A percentile compares a stretch with the other conserved stretches of the same genome.
Conservation (phyloP, 2,329 filamentous ascomycete genomes). For the Sporothrix globosa region DNA sequence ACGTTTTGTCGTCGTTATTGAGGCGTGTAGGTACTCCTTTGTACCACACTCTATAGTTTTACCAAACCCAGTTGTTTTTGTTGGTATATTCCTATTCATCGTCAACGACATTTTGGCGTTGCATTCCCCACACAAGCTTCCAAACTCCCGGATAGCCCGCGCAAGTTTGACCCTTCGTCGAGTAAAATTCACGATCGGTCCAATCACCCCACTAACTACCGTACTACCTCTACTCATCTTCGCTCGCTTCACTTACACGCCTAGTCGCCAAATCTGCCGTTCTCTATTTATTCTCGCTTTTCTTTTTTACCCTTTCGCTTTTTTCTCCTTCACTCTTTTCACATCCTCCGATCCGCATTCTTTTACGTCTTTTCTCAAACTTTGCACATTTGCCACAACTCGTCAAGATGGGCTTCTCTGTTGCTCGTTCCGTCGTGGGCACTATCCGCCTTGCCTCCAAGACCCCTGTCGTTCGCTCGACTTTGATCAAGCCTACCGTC, state of each 20-base stretch:
- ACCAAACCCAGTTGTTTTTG: background rate
- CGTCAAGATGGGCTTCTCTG: constrained; percentile 39
- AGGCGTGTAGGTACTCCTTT: constrained; percentile 42
- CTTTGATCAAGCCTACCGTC: constrained; percentile 34
- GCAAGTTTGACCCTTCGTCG: constrained; percentile 28
- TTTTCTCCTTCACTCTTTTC: background rate
- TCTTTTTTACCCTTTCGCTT: background rate
- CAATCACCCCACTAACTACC: constrained; percentile 22
- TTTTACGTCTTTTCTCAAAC: background rate
- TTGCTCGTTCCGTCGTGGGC: constrained; percentile 41
- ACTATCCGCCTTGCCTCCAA: constrained; percentile 41
- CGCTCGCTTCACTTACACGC: constrained; percentile 28
- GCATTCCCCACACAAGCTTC: constrained; percentile 34
- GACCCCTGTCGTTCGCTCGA: constrained; percentile 38
- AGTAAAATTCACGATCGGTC: constrained; percentile 32
- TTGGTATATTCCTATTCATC: constrained; percentile 11
- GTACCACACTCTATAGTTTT: constrained; percentile 36
- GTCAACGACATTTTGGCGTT: constrained; percentile 25
- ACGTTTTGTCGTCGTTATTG: constrained; percentile 46
- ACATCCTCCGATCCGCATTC: background rate
- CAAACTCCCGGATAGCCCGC: constrained; percentile 24
- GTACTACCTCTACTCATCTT: constrained; percentile 4
- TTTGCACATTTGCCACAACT: constrained; percentile 15
- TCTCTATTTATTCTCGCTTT: constrained; percentile 9
- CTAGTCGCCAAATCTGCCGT: background rate